A percentile compares a stretch with the other conserved stretches of the same genome.
phyloP scores from a whole-genome alignment of 768 basidiomycete species.

The Podaxis sp. region DNA sequence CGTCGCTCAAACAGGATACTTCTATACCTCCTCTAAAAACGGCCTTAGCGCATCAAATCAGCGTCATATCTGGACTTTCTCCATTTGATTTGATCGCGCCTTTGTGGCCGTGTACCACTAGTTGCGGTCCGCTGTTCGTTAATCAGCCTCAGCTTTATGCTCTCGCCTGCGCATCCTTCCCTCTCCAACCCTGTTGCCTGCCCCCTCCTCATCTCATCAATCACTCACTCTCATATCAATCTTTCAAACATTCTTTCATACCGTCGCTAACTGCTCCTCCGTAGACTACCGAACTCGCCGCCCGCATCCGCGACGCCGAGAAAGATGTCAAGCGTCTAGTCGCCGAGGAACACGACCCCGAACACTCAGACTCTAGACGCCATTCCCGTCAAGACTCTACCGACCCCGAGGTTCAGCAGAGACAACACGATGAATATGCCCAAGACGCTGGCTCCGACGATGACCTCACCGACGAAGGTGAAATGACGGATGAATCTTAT shows the following conservation, averaged over 20 bases:
- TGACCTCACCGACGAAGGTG: slow-evolving; percentile 37
- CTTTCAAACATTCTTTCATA: neutral
- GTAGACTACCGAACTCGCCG: slow-evolving; percentile 81
- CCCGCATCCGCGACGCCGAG: slow-evolving; percentile 81
- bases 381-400: slow-evolving; percentile 23
- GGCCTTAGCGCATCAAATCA: neutral
- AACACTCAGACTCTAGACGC: slow-evolving; percentile 15
- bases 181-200: neutral
- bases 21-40: neutral
- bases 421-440: slow-evolving; percentile 35
- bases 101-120: neutral
- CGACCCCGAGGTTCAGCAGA: slow-evolving; percentile 62
- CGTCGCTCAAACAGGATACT: neutral
- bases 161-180: neutral
- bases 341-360: slow-evolving; percentile 38
- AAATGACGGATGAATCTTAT: slow-evolving; percentile 48
- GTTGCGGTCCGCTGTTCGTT: neutral
- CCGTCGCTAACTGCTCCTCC: neutral
- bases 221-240: neutral
- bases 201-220: neutral
- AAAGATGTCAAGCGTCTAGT: slow-evolving; percentile 79
- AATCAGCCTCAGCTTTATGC: neutral
- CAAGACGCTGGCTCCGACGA: slow-evolving; percentile 76
- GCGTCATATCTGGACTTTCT: neutral
- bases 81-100: neutral